Base-by-base conservation (phyloP, 768 basidiomycete species). In the Clathrus columnatus region DNA sequence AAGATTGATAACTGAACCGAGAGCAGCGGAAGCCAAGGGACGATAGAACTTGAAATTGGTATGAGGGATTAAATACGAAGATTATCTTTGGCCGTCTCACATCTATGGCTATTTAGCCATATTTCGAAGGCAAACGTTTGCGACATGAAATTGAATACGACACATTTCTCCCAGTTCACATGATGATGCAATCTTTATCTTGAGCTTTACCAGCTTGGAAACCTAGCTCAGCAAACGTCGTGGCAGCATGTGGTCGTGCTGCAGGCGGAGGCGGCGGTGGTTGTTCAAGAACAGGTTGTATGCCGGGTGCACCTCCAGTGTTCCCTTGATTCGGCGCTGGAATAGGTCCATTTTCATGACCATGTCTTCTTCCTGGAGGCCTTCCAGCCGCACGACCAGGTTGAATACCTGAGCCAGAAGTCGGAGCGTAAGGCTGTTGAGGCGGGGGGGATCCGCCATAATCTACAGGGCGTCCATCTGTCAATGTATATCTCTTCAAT, bases 221-320 rank as follows among this genome's bases (percentile, higher is more conserved):
- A 0, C 93, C 93, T 92, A 96, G 93, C 74, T 95, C 92, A 20
- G 85, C 87, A 70, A 96, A 94, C 44, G 91, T 93, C 63, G 84
- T 75, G 50, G 5, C 36, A 8, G 30, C 51, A 54, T 26, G 44
- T 23, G n/a, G 10, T 6, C 23, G 14, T 26, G 55, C 49, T 1
- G n/a, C 18, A 18, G 2, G 8, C 30, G 0, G 44, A 20, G 41
- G 27, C 20, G 27, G 43, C 11, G 26, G 57, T 4, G 7, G 17
- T 56, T 26, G 26, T 50, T 48, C 45, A 49, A 27, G 26, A 32
- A 26, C 52, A 16, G 42, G 55, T 20, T 46, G 51, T 36, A 6
- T 46, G 50, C 47, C 58, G 59, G n/a, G n/a, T n/a, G n/a, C n/a
- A n/a, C n/a, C n/a, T n/a, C n/a, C n/a, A n/a, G n/a, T 48, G 32